These are phyloP conservation scores for Microcyclospora pomicola DNA, from an alignment of 2,329 filamentous ascomycete species.

Conservation along the genomic window DNA sequence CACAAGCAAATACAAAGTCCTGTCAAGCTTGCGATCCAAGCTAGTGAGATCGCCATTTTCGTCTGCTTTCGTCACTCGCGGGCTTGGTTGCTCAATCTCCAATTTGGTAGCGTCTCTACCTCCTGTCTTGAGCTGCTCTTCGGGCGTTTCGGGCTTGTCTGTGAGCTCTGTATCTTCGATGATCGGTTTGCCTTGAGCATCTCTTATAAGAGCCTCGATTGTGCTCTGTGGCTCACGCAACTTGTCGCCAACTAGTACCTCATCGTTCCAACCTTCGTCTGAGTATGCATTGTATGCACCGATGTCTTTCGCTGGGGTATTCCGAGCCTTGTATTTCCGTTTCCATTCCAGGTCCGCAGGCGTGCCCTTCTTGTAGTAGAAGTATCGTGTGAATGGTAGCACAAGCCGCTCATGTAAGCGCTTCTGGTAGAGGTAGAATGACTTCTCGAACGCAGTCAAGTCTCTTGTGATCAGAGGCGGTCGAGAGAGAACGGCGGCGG, in stretches of 20 bases:
- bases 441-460: slow-evolving; percentile 75
- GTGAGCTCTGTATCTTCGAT: slow-evolving; percentile 39
- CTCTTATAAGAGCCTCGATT: slow-evolving; percentile 55
- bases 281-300: slow-evolving; percentile 67
- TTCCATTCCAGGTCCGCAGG: slow-evolving; percentile 80
- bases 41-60: slow-evolving; percentile 57
- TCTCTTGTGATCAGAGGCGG: slow-evolving; percentile 75
- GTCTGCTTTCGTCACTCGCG: slow-evolving; percentile 67
- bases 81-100: slow-evolving; percentile 51
- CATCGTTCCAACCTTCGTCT: slow-evolving; percentile 77
- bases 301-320: slow-evolving; percentile 69
- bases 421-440: slow-evolving; percentile 94
- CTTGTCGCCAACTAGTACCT: slow-evolving; percentile 61
- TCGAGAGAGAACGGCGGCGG: slow-evolving; percentile 73
- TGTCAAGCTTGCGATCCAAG: slow-evolving; percentile 63
- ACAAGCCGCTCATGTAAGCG: slow-evolving; percentile 86
- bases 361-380: slow-evolving; percentile 90
- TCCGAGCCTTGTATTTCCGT: slow-evolving; percentile 64
- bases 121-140: slow-evolving; percentile 27
- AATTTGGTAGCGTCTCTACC: slow-evolving; percentile 5
- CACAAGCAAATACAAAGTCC: slow-evolving; percentile 80
- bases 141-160: slow-evolving; percentile 27
- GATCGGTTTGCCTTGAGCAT: slow-evolving; percentile 47
- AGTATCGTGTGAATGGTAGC: slow-evolving; percentile 74
- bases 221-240: slow-evolving; percentile 51